These are phyloP conservation scores for Agaricales sp. DNA, from an alignment of 1,284 basidiomycete species.

Conservation along the genomic window DNA sequence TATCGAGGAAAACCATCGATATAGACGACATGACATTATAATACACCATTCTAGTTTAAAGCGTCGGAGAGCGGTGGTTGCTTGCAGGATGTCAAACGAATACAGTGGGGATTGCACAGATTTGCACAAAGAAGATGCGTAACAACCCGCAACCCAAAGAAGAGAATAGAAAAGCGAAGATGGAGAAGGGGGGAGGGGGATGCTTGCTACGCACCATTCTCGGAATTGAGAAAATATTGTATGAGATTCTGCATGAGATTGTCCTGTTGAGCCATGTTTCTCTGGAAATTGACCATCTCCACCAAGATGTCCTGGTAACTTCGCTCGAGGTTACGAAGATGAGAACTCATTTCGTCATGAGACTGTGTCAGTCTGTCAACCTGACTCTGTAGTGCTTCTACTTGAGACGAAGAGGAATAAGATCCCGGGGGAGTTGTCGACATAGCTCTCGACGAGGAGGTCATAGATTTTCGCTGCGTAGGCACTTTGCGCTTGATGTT, in stretches of 20 bases:
- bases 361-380: slow-evolving; percentile 38
- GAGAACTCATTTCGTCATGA: slow-evolving; percentile 51
- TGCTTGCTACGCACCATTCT: slow-evolving; percentile 21
- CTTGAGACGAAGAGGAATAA: slow-evolving; percentile 16
- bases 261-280: slow-evolving; percentile 81
- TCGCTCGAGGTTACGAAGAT: slow-evolving; percentile 55
- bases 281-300: slow-evolving; percentile 78
- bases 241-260: slow-evolving; percentile 76
- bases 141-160: neutral
- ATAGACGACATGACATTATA: no score
- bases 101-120: no score
- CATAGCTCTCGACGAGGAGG: neutral
- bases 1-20: no score
- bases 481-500: slow-evolving; percentile 93
- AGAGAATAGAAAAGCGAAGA: slow-evolving; percentile 5
- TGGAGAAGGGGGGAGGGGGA: slow-evolving; percentile 10
- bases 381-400: slow-evolving; percentile 37
- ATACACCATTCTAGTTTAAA: no score
- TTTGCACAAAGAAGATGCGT: no score
- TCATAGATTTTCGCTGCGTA: slow-evolving; percentile 44
- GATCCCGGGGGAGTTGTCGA: slow-evolving; percentile 9
- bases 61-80: no score
- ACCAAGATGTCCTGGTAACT: slow-evolving; percentile 72
- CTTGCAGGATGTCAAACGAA: no score
- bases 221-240: slow-evolving; percentile 61